Percentiles rank a stretch among this genome's conserved stretches.
Evolutionary conservation across 2,329 filamentous ascomycete genomes (phyloP).

Genomic region (Pseudogymnoascus sp.): DNA sequence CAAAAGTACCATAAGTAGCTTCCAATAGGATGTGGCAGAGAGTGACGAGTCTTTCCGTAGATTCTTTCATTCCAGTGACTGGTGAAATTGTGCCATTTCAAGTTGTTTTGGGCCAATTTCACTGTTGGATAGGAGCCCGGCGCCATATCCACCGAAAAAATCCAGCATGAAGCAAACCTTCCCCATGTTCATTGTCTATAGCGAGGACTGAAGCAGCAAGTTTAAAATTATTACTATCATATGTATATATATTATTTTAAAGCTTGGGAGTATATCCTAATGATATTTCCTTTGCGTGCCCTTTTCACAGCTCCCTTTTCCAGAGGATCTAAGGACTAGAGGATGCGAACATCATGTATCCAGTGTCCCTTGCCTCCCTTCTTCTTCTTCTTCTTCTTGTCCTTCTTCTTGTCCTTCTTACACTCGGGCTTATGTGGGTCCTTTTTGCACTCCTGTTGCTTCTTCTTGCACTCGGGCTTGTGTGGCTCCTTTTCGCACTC

Average conservation of each 20-base stretch:
- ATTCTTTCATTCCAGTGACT: background rate
- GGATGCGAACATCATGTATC: background rate
- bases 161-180: background rate
- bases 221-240: background rate
- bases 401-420: background rate
- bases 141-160: background rate
- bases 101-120: background rate
- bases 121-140: background rate
- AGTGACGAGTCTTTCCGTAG: background rate
- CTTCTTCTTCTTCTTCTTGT: background rate
- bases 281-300: background rate
- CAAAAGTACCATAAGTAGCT: background rate
- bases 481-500: background rate
- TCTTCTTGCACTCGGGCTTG: no score
- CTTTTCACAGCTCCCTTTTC: background rate
- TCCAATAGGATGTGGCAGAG: background rate
- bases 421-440: background rate
- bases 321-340: background rate
- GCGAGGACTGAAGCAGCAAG: background rate
- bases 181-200: background rate
- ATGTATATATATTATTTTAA: background rate
- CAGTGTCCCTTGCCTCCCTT: background rate
- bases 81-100: background rate
- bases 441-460: background rate
- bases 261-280: background rate